These are phyloP conservation scores for Gardenia jasminoides DNA, from an alignment of 257 asterid genomes.

Conservation along the genomic window DNA sequence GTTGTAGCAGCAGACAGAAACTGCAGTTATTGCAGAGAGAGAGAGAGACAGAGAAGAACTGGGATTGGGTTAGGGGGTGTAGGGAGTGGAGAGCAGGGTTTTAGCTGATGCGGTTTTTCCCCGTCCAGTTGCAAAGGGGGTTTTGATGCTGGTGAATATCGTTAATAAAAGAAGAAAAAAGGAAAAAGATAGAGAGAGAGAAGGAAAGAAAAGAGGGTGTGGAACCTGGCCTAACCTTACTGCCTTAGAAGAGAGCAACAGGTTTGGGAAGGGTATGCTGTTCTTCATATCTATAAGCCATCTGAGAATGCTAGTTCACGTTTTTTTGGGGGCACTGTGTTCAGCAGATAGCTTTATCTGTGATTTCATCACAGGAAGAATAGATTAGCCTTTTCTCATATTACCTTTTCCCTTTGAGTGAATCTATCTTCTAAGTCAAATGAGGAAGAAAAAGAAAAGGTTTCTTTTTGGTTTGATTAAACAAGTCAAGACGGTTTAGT, in stretches of 20 bases:
- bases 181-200: no score
- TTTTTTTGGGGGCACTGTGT: neutral
- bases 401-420: neutral
- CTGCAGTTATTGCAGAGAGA: conserved; percentile 45
- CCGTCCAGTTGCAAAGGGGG: conserved; percentile 24
- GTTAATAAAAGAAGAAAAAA: conserved; percentile 12
- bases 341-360: conserved; percentile 3
- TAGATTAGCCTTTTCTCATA: conserved; percentile 4
- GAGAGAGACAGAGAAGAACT: conserved; percentile 25
- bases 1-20: conserved; percentile 36
- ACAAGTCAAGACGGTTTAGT: neutral
- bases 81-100: neutral
- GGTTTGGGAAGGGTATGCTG: neutral
- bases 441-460: neutral
- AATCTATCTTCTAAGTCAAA: conserved; percentile 13
- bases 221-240: conserved; percentile 22
- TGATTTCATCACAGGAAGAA: conserved; percentile 3
- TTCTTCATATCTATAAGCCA: neutral
- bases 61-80: neutral
- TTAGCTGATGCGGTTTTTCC: conserved; percentile 24
- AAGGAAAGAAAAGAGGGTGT: no score
- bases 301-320: neutral
- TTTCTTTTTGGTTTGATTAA: neutral
- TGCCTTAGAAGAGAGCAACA: conserved; percentile 8
- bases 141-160: conserved; percentile 24